phyloP scores from a whole-genome alignment of 2,329 filamentous ascomycete species.

The Ceratocystis harringtonii region DNA sequence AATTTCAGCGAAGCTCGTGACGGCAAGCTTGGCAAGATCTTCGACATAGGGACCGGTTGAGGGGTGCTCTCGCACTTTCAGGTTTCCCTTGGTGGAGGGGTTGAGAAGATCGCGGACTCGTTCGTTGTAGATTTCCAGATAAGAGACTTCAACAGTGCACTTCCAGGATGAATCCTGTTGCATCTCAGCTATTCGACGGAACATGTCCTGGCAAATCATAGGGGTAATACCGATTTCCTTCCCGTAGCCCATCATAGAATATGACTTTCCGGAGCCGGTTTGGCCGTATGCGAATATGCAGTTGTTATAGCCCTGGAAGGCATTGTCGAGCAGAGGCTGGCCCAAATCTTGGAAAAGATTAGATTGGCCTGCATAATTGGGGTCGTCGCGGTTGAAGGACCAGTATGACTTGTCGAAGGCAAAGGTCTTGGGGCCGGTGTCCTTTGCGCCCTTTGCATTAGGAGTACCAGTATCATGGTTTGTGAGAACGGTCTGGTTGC shows the following conservation, averaged over 20 bases:
- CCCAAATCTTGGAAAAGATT: constrained; percentile 80
- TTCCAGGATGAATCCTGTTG: constrained; percentile 59
- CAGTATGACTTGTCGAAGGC: constrained; percentile 97
- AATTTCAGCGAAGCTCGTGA: constrained; percentile 86
- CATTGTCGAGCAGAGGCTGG: constrained; percentile 85
- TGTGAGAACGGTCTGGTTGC: constrained; percentile 71
- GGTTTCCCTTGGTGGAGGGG: constrained; percentile 84
- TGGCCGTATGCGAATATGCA: constrained; percentile 99
- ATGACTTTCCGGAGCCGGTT: constrained; percentile 95
- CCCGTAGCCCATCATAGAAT: constrained; percentile 99
- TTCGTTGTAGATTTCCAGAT: constrained; percentile 98
- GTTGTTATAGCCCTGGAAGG: constrained; percentile 97
- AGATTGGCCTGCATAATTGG: constrained; percentile 78
- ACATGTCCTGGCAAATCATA: constrained; percentile 95
- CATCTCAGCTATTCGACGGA: constrained; percentile 61
- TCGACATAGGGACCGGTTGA: constrained; percentile 97
- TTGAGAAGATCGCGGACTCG: constrained; percentile 90
- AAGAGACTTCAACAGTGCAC: constrained; percentile 94
- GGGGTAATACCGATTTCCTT: constrained; percentile 92
- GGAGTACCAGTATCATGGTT: constrained; percentile 67
- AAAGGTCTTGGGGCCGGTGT: constrained; percentile 65
- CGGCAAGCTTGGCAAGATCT: constrained; percentile 87
- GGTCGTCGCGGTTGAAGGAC: constrained; percentile 77
- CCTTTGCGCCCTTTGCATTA: constrained; percentile 55
- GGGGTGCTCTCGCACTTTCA: constrained; percentile 94